Base-by-base conservation (phyloP, 1,139 yeast species). In the Hyphopichia khmerensis region DNA sequence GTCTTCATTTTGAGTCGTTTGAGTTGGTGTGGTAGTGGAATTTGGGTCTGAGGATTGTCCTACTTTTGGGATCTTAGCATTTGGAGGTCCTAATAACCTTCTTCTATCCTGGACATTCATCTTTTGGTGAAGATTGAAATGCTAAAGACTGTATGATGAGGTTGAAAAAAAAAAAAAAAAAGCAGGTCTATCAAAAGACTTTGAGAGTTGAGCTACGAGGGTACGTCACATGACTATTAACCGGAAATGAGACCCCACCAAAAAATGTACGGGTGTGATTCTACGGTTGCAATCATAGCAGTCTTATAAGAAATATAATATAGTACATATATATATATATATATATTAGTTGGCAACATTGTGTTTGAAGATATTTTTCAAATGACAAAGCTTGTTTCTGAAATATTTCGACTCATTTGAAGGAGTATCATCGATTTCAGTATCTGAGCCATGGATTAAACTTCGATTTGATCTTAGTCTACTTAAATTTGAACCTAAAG, bases 51-150 rank as follows among this genome's bases (percentile, higher is more conserved):
- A 40, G 1, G 55, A 43, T 32, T 44, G 35, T 3, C 62, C 65
- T 30, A 59, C 46, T 13, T 58, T 62, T 13, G 86, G 75, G 16
- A 80, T 75, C 40, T 67, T 69, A 6, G 85, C 85, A 46, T 75
- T 76, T 1, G 70, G 52, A 2, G 93, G 93, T 0, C 91, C 93
- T 33, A 82, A 56, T 19, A 85, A 67, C 60, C 91, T 75, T 72
- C 89, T 80, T 73, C 93, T 81, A 56, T 86, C 93, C 39, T 69
- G 68, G 23, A 66, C 65, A 49, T 62, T 72, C 76, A 70, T 70
- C 13, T 24, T n/a, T 33, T 19, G 16, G 14, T 6, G 5, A 32
- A 17, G 5, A 26, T 3, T 11, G 8, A 7, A 30, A 30, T 21
- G 24, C 5, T 21, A 9, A 9, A 9, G 9, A 6, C 24, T 9